Evolutionary conservation across 2,329 filamentous ascomycete genomes (phyloP).

Genomic region (Diaporthe citrichinensis): DNA sequence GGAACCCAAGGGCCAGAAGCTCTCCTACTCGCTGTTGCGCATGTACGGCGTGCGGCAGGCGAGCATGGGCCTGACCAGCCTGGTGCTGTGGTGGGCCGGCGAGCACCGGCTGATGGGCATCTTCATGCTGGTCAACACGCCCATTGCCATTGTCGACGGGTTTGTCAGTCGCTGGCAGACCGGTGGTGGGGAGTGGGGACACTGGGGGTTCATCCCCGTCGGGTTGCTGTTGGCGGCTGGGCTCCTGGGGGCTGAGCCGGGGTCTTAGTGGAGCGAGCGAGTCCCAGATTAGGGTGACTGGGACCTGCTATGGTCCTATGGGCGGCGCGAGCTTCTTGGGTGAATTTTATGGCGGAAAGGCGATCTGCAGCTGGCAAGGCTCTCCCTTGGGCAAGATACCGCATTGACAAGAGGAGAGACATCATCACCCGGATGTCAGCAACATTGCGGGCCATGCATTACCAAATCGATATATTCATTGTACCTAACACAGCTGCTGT

Average conservation of each 20-base stretch:
- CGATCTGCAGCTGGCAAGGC: not conserved
- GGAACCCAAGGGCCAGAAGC: not conserved
- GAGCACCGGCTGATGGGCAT: slow-evolving; percentile 24
- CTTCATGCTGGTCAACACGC: slow-evolving; percentile 2
- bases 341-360: not conserved
- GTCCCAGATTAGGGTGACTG: not conserved
- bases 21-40: not conserved
- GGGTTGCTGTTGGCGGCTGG: slow-evolving; percentile 1
- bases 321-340: too few relatives aligned
- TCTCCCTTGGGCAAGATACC: not conserved
- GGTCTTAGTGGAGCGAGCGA: not conserved
- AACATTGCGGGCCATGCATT: too few relatives aligned
- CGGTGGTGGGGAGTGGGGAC: slow-evolving; percentile 1
- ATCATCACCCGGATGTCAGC: too few relatives aligned
- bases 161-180: not conserved
- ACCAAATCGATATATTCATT: too few relatives aligned
- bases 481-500: too few relatives aligned
- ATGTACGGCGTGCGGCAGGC: slow-evolving; percentile 18
- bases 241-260: not conserved
- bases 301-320: not conserved
- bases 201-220: not conserved
- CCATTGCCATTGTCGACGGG: not conserved
- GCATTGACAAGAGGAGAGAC: too few relatives aligned
- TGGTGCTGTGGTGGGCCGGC: slow-evolving; percentile 8
- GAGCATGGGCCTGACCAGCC: not conserved